phyloP scores from a whole-genome alignment of 2,329 filamentous ascomycete genomes.

The Epichloe gansuensis region DNA sequence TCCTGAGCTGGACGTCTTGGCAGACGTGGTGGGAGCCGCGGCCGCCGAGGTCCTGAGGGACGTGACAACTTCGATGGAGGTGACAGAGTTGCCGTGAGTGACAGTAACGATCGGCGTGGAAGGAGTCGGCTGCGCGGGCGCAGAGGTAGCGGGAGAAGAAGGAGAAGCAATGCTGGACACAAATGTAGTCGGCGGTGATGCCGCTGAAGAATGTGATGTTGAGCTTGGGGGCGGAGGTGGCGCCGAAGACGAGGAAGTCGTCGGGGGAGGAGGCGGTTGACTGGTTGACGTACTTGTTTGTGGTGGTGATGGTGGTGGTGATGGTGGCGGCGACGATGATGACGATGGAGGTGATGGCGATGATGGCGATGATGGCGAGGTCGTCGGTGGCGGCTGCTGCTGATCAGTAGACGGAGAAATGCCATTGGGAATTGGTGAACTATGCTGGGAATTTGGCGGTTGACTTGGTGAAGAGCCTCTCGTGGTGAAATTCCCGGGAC shows the following conservation, averaged over 20 bases:
- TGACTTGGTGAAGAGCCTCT: slow-evolving; percentile 6
- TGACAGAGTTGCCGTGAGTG: slow-evolving; percentile 9
- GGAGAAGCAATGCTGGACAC: slow-evolving; percentile 1
- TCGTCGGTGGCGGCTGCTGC: neutral
- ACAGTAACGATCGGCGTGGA: slow-evolving; percentile 15
- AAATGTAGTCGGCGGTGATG: slow-evolving; percentile 8
- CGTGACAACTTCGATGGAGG: slow-evolving; percentile 15
- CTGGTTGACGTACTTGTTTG: neutral
- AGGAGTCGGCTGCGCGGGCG: slow-evolving; percentile 6
- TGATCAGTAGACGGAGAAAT: neutral
- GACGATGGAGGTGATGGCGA: neutral
- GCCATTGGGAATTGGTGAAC: neutral
- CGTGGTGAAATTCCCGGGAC: slow-evolving; percentile 13
- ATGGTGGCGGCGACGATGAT: neutral
- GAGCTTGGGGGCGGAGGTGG: neutral
- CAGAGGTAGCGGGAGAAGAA: slow-evolving; percentile 7
- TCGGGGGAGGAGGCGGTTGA: neutral
- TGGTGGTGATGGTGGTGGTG: neutral
- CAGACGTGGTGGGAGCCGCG: neutral
- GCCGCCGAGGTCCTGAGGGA: slow-evolving; percentile 13
- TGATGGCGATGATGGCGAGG: neutral
- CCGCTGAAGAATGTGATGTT: neutral
- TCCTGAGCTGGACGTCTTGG: slow-evolving; percentile 10
- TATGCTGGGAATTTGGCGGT: neutral
- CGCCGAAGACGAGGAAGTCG: neutral